Conservation (phyloP, 495 filamentous ascomycete genomes). For the Talaromyces liani region DNA sequence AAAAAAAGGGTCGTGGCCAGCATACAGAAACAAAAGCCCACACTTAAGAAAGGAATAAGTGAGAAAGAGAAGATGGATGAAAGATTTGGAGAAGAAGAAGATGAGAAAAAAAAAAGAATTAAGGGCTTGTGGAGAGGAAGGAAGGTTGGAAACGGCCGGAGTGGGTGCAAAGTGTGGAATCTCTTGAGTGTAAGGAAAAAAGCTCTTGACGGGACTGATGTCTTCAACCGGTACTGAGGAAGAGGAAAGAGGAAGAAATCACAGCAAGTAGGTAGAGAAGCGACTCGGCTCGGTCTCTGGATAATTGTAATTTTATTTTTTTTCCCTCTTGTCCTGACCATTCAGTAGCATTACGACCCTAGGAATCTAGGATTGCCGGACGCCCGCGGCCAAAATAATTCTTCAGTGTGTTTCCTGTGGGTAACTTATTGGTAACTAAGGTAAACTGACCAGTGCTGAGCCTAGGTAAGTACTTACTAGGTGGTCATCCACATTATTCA, state of each 20-base stretch:
- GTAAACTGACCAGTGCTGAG: neutral
- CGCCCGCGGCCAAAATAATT: constrained; percentile 9
- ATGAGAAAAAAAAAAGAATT: constrained; percentile 13
- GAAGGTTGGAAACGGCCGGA: constrained; percentile 10
- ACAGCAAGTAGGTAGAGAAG: neutral
- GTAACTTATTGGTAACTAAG: neutral
- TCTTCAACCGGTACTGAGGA: neutral
- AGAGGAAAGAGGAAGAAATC: neutral
- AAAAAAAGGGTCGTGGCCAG: neutral
- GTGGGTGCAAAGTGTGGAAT: neutral
- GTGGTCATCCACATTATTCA: too few relatives aligned
- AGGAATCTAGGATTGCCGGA: constrained; percentile 11
- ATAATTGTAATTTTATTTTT: constrained; percentile 5
- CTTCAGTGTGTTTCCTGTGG: neutral
- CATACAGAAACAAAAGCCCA: neutral
- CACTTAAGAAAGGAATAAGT: neutral
- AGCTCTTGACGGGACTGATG: neutral
- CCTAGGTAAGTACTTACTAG: too few relatives aligned
- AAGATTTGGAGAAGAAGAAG: neutral
- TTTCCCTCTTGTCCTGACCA: neutral
- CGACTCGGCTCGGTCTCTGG: neutral
- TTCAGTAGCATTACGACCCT: neutral
- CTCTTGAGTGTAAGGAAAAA: neutral
- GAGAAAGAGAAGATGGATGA: constrained; percentile 16
- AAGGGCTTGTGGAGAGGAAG: constrained; percentile 14